Evolutionary conservation across 768 basidiomycete species (phyloP).

Genomic region (Leucocoprinus sp.): DNA sequence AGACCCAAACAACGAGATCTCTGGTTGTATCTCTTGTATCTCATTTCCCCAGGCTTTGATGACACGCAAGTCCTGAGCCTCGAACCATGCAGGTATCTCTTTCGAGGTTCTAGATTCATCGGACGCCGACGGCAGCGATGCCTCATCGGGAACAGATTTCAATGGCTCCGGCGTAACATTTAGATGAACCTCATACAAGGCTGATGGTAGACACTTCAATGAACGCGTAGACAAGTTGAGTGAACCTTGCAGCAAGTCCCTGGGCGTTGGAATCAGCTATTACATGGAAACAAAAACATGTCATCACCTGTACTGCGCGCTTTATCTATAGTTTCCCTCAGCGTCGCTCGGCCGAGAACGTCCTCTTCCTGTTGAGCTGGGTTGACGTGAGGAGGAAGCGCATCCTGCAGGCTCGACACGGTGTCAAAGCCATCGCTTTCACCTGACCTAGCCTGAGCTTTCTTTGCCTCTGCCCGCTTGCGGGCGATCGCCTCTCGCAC

Average conservation of each 20-base stretch:
- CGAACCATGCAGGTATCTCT: conserved; percentile 64
- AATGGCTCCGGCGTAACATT: conserved; percentile 66
- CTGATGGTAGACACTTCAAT: conserved; percentile 66
- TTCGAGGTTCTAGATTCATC: conserved; percentile 28
- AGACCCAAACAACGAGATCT: conserved; percentile 79
- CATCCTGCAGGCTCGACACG: conserved; percentile 41
- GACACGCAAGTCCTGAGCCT: conserved; percentile 68
- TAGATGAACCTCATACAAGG: conserved; percentile 74
- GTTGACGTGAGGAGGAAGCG: conserved; percentile 27
- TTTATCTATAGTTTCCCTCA: conserved; percentile 71
- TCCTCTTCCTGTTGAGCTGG: conserved; percentile 37
- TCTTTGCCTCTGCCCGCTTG: conserved; percentile 72
- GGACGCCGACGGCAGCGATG: conserved; percentile 35
- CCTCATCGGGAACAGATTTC: conserved; percentile 55
- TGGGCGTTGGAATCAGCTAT: conserved; percentile 38
- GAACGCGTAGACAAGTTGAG: conserved; percentile 71
- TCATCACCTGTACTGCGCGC: conserved; percentile 68
- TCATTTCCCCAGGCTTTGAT: conserved; percentile 79
- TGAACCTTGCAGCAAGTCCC: conserved; percentile 40
- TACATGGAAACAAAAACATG: conserved; percentile 17
- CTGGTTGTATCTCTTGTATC: conserved; percentile 70
- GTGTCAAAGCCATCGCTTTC: conserved; percentile 22
- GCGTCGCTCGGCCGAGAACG: conserved; percentile 54
- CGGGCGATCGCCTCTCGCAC: conserved; percentile 76
- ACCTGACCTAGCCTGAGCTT: conserved; percentile 28